phyloP scores from a whole-genome alignment of 2,329 filamentous ascomycete genomes.

The Colletotrichum kahawae region DNA sequence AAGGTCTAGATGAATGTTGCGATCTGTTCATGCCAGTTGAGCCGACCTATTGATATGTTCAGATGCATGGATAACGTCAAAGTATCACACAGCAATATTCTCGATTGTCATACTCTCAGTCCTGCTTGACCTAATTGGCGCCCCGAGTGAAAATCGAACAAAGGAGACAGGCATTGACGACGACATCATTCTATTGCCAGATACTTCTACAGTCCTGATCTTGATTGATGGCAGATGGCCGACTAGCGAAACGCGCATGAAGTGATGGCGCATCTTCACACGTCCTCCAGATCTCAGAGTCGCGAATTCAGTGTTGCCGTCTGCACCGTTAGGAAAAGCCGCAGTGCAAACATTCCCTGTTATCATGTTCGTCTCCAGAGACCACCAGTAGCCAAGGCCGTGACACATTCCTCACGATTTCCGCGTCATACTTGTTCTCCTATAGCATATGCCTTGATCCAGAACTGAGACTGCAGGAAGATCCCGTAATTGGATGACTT shows the following conservation, averaged over 20 bases:
- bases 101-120: no score
- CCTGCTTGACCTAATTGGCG: background rate
- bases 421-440: background rate
- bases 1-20: no score
- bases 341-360: background rate
- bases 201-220: background rate
- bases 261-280: background rate
- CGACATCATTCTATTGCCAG: background rate
- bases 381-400: background rate
- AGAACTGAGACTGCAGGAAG: background rate
- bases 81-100: no score
- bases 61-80: no score
- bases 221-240: background rate
- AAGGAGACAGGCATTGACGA: background rate
- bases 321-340: background rate
- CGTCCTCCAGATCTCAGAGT: background rate
- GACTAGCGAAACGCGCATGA: background rate
- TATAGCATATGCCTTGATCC: background rate
- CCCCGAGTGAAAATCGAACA: background rate
- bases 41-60: no score
- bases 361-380: background rate
- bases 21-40: no score
- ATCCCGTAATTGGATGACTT: background rate
- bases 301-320: background rate
- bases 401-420: no score